These are phyloP conservation scores for Pichia norvegensis DNA, from an alignment of 1,139 yeast genomes.

Conservation along the genomic window DNA sequence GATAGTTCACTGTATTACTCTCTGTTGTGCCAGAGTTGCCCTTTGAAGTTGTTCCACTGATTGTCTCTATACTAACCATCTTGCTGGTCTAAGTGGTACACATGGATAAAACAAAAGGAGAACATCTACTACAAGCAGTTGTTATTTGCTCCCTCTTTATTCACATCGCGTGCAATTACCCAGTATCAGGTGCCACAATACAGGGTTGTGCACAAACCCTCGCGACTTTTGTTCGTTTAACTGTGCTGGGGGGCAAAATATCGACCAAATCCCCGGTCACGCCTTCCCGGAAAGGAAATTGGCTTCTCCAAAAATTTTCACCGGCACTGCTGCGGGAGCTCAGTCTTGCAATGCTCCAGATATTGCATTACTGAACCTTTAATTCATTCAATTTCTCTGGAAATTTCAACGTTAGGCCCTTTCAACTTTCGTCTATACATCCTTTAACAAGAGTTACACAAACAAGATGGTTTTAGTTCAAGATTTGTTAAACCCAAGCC, in stretches of 20 bases:
- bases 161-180: too few relatives aligned
- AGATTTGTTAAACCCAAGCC: constrained; percentile 95
- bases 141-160: background rate
- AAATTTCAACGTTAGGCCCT: background rate
- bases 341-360: background rate
- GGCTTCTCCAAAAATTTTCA: background rate
- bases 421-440: background rate
- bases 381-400: background rate
- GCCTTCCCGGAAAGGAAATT: background rate
- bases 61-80: background rate
- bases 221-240: too few relatives aligned
- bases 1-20: too few relatives aligned
- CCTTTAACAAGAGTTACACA: constrained; percentile 7
- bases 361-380: background rate
- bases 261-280: background rate
- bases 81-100: too few relatives aligned
- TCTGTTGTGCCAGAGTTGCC: background rate
- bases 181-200: too few relatives aligned
- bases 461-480: constrained; percentile 74
- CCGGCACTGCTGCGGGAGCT: background rate
- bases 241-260: background rate
- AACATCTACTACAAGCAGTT: too few relatives aligned
- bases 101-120: too few relatives aligned
- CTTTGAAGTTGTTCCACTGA: too few relatives aligned
- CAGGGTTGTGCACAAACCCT: too few relatives aligned